phyloP scores from a whole-genome alignment of 164 flowering plant species.

The Vitis labrusca region DNA sequence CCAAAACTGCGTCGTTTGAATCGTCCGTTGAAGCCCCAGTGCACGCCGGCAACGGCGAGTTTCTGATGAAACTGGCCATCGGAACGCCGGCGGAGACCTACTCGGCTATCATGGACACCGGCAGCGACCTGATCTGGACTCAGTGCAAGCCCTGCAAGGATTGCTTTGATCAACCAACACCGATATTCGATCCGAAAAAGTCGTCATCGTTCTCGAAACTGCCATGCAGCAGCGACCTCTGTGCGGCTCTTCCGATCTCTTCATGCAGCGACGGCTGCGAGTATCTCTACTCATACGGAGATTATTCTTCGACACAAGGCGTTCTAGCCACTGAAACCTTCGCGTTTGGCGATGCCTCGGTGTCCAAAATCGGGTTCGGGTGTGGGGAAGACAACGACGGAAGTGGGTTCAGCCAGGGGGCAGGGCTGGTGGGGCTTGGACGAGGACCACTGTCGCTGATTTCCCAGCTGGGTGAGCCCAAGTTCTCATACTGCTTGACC shows the following conservation, averaged over 20 bases:
- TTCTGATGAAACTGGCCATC: slow-evolving; percentile 55
- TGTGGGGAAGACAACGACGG: slow-evolving; percentile 81
- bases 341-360: slow-evolving; percentile 45
- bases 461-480: slow-evolving; percentile 65
- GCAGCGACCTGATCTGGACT: slow-evolving; percentile 92
- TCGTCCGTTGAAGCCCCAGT: slow-evolving; percentile 31
- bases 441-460: slow-evolving; percentile 83
- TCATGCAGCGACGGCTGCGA: slow-evolving; percentile 54
- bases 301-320: slow-evolving; percentile 72
- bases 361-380: slow-evolving; percentile 64
- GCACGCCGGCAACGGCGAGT: slow-evolving; percentile 63
- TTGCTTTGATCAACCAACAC: slow-evolving; percentile 61
- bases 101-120: slow-evolving; percentile 77
- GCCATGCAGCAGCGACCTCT: slow-evolving; percentile 51
- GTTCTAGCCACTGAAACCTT: slow-evolving; percentile 68
- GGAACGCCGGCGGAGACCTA: slow-evolving; percentile 68
- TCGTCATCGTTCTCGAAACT: slow-evolving; percentile 63
- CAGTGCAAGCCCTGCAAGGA: slow-evolving; percentile 76
- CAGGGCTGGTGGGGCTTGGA: slow-evolving; percentile 86
- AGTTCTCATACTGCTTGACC: slow-evolving; percentile 80
- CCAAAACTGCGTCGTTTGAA: slow-evolving; percentile 9
- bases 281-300: slow-evolving; percentile 75
- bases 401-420: slow-evolving; percentile 59
- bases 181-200: slow-evolving; percentile 64
- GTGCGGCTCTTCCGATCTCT: slow-evolving; percentile 51